Conservation (phyloP, 257 asterid genomes). For the Eustoma russellianum region DNA sequence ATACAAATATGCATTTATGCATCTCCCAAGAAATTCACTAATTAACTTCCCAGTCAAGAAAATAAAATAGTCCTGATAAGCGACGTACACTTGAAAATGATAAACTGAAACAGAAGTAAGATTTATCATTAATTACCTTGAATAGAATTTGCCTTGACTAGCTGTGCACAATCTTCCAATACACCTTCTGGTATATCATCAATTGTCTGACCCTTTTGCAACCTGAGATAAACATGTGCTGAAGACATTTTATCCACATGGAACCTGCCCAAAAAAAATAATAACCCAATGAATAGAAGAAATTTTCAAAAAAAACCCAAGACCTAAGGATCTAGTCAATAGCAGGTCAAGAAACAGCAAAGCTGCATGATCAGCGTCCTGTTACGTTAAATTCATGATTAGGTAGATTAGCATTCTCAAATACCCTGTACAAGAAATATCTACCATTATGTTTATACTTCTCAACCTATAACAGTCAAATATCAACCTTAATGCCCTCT, state of each 20-base stretch:
- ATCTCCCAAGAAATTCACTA: neutral
- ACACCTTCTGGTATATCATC: conserved; percentile 90
- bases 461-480: too few relatives aligned
- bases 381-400: too few relatives aligned
- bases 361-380: too few relatives aligned
- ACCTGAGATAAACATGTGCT: conserved; percentile 92
- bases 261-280: conserved; percentile 52
- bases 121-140: conserved; percentile 46
- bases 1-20: neutral
- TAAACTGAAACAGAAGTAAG: neutral
- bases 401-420: too few relatives aligned
- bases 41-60: neutral
- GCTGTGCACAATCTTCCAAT: conserved; percentile 89
- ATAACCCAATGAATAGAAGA: neutral
- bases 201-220: conserved; percentile 70
- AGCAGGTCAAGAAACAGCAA: too few relatives aligned
- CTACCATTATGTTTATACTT: too few relatives aligned
- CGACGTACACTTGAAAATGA: neutral
- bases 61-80: neutral
- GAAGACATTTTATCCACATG: conserved; percentile 99
- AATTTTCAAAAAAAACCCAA: neutral
- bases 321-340: too few relatives aligned
- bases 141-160: conserved; percentile 97
- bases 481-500: too few relatives aligned
- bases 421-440: too few relatives aligned